Evolutionary conservation across 1,284 basidiomycete species (phyloP), one percentile per base, ranked within the genome.

Genomic region (Ceraceosorus guamensis): DNA sequence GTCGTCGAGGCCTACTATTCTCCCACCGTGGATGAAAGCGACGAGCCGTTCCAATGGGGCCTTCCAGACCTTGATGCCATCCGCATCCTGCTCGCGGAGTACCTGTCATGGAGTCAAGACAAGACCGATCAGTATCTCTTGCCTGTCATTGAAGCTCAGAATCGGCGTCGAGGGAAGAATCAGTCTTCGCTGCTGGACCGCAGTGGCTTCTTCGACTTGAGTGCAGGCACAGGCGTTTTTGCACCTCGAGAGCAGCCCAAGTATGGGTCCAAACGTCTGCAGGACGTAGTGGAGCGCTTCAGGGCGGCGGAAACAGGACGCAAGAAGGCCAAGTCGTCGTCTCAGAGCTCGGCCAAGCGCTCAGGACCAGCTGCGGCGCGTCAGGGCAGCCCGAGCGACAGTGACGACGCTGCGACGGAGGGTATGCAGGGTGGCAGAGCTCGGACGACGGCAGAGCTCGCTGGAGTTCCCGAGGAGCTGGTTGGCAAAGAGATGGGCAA

Each of bases 1-100:
- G 92, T 98, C 52, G 87, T 89, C 68, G 63, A 70, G 59, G 95
- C 91, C 0, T 99, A 99, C 77, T 87, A 87, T 63, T 84, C 90
- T 67, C 93, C 95, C 0, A 83, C 84, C 0, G 88, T 96, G 5
- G 92, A 97, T 73, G 83, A 84, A 51, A 93, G 90, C 3, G 86
- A 91, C 53, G 92, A 98, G 70, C 86, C 88, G 0, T 98, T 99
- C 76, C 89, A 90, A 68, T 99, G 95, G 95, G 93, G 91, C 7
- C 80, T 93, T 61, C 91, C 93, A 5, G 92, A 97, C 73, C 83
- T 99, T 1, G 91, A 96, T 68, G 54, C 55, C 52, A 31, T 75
- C 43, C 64, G 73, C 30, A 92, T 89, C 41, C 93, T 89, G 74
- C 81, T 98, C 62, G 81, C 82, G 44, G 83, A 87, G 55, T 90